Percentiles rank a stretch among this genome's conserved stretches.
phyloP scores from a whole-genome alignment of 768 basidiomycete species.

The Termitomyces sp. region DNA sequence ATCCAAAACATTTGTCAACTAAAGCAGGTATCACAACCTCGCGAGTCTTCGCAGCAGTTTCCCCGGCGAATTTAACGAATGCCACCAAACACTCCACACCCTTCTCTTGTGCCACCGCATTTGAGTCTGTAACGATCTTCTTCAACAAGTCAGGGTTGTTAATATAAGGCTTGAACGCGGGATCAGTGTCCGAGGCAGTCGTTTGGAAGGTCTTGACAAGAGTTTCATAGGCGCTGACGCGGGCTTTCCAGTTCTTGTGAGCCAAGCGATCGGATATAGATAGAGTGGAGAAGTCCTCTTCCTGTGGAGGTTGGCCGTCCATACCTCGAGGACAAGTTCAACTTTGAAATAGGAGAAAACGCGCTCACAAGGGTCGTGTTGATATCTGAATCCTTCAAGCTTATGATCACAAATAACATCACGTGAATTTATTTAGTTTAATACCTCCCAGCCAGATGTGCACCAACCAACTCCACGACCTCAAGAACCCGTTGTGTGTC shows the following conservation, averaged over 20 bases:
- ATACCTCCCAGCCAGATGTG: slow-evolving; percentile 38
- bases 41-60: slow-evolving; percentile 77
- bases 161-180: slow-evolving; percentile 87
- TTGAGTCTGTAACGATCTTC: slow-evolving; percentile 85
- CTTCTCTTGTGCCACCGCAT: slow-evolving; percentile 98
- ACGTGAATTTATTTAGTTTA: slow-evolving; percentile 12
- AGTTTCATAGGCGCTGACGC: slow-evolving; percentile 86
- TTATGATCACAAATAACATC: slow-evolving; percentile 5
- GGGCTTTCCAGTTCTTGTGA: slow-evolving; percentile 99
- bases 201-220: slow-evolving; percentile 84
- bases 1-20: slow-evolving; percentile 95
- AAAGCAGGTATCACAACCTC: slow-evolving; percentile 82
- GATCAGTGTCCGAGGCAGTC: slow-evolving; percentile 90
- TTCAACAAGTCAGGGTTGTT: slow-evolving; percentile 74
- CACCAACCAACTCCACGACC: slow-evolving; percentile 54
- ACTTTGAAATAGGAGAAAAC: slow-evolving; percentile 8
- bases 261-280: slow-evolving; percentile 74
- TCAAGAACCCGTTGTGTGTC: slow-evolving; percentile 53
- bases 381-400: slow-evolving; percentile 8
- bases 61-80: slow-evolving; percentile 88
- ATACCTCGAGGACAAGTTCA: slow-evolving; percentile 32
- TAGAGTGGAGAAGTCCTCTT: slow-evolving; percentile 87
- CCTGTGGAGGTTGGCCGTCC: slow-evolving; percentile 89
- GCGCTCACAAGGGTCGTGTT: slow-evolving; percentile 11
- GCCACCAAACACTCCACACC: slow-evolving; percentile 85